Evolutionary conservation across 139 green algal genomes (phyloP), one percentile per base, ranked within the genome.

Genomic region (Asterochloris erici): DNA sequence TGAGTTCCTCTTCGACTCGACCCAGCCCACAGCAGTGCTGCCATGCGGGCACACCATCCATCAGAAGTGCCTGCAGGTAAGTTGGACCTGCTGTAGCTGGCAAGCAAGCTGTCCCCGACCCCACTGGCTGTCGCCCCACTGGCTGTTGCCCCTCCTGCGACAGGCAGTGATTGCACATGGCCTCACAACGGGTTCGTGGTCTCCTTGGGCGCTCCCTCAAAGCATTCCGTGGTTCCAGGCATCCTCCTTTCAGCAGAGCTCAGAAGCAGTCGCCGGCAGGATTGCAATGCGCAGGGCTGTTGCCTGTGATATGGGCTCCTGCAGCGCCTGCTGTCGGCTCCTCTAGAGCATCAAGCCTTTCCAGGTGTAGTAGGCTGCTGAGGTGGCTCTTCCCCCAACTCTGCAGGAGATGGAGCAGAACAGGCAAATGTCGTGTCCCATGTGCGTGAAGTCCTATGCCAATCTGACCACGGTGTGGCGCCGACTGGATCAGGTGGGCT

Each of bases 21-120:
- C 95, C 26, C 88, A 90, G 77, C 89, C 93, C 21, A 97, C 95
- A 74, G 91, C 88, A 23, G 95, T 99, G 71, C 91, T 99, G 75
- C 84, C 82, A 12, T 99, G 96, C 77, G 96, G 96, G 0, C 96
- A 99, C 90, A 98, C 94, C 38, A 97, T 98, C 63, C 96, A 98
- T 87, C 84, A 91, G 71, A 79, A 86, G 28, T 97, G 93, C 80
- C 73, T 95, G n/a, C 76, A 88, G 82, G 88, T 87, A 63, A 85
- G 77, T 83, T 12, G 12, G 47, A 19, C 17, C 11, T n/a, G 9
- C 13, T 63, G 74, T 21, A 16, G 4, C 28, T 47, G 21, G 29
- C 26, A n/a, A 28, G 10, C 63, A 21, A n/a, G 1, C 28, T 21
- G 14, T 79, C 17, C 15, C 16, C 47, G 27, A 23, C 29, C 26